Conservation (phyloP, 2,329 filamentous ascomycete species). For the Beauveria scarabaeidicola region DNA sequence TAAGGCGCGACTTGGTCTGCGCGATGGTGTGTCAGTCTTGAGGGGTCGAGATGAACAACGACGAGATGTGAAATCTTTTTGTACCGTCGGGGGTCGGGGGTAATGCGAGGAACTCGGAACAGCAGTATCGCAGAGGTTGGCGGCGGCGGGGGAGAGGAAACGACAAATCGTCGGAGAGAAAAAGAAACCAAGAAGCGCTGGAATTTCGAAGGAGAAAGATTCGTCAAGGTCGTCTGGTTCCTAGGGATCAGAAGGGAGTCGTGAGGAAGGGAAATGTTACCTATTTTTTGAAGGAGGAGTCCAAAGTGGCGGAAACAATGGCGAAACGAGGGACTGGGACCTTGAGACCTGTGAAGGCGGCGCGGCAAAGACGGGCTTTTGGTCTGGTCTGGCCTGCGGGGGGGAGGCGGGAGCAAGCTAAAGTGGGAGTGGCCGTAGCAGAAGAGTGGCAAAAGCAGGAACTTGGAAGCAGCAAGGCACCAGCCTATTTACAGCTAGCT, state of each 20-base stretch:
- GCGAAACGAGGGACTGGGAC: conserved; percentile 3
- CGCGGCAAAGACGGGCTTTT: neutral
- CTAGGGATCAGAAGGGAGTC: neutral
- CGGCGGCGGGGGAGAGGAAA: neutral
- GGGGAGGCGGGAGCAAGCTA: neutral
- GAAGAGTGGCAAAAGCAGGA: too few species aligned
- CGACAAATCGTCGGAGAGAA: neutral
- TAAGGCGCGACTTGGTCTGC: neutral
- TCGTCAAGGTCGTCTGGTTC: neutral
- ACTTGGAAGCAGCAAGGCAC: too few species aligned
- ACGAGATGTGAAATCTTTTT: too few species aligned
- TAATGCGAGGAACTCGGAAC: neutral
- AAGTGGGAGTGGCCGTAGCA: too few species aligned
- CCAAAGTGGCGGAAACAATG: neutral
- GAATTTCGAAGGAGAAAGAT: neutral
- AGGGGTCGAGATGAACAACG: neutral
- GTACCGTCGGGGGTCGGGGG: neutral
- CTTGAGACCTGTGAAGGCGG: neutral
- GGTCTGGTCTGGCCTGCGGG: neutral
- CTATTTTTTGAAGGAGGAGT: neutral
- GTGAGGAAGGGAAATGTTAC: neutral
- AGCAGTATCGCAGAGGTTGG: neutral
- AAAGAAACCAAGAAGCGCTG: neutral
- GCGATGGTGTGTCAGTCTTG: neutral
- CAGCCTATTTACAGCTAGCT: too few species aligned